These are phyloP conservation scores for Penicillium sp. DNA, from an alignment of 2,329 filamentous ascomycete genomes.

Conservation along the genomic window DNA sequence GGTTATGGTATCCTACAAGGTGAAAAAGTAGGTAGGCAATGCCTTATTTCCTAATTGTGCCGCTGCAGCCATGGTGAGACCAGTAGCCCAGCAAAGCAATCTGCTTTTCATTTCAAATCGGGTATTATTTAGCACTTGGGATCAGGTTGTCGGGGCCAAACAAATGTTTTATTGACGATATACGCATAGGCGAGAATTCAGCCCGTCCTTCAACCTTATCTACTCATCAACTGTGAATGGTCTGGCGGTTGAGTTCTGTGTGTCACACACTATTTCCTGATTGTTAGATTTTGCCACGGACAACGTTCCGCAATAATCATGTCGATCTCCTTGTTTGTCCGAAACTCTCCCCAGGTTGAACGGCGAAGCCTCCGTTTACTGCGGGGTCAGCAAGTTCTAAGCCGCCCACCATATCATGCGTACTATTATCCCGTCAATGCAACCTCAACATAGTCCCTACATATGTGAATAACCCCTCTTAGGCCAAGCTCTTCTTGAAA, in stretches of 20 bases:
- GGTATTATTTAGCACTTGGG: not conserved
- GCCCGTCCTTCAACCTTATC: not conserved
- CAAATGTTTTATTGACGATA: too few relatives aligned
- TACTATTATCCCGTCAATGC: not conserved
- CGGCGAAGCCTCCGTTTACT: not conserved
- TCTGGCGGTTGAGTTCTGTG: not conserved
- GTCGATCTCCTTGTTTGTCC: not conserved
- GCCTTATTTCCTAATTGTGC: constrained; percentile 13
- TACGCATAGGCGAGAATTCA: not conserved
- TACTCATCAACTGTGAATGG: not conserved
- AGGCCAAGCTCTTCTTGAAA: not conserved
- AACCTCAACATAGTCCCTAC: not conserved
- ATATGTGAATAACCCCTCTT: constrained; percentile 3
- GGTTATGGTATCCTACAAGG: constrained; percentile 33
- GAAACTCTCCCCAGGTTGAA: not conserved
- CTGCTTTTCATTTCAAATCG: constrained; percentile 10
- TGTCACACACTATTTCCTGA: not conserved
- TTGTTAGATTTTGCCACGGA: not conserved
- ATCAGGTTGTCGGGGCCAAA: not conserved
- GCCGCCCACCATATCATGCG: not conserved
- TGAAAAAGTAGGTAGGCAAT: constrained; percentile 40
- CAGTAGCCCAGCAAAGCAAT: constrained; percentile 7
- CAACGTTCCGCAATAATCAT: not conserved
- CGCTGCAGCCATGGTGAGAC: constrained; percentile 17
- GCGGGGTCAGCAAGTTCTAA: not conserved